Conservation (phyloP, 1,139 yeast species). For the Hansenula lynferdii region DNA sequence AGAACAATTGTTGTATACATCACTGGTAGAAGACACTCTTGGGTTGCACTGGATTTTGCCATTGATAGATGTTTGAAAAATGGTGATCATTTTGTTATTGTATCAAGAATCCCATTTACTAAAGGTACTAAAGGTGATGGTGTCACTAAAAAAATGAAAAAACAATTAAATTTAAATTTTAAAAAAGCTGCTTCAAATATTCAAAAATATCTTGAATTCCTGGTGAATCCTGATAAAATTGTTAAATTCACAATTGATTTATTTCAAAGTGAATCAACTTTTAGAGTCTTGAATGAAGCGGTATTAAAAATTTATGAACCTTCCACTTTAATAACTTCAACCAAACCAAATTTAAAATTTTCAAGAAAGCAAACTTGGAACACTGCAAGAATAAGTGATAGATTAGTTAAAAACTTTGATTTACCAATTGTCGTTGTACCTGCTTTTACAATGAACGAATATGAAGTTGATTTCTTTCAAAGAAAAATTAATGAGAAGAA, state of each 20-base stretch:
- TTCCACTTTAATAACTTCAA: slow-evolving; percentile 54
- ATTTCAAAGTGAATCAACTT: slow-evolving; percentile 8
- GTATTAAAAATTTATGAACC: slow-evolving; percentile 63
- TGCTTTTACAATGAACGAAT: slow-evolving; percentile 52
- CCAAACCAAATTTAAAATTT: slow-evolving; percentile 45
- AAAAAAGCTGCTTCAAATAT: slow-evolving; percentile 31
- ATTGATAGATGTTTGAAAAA: slow-evolving; percentile 45
- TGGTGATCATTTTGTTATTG: slow-evolving; percentile 60
- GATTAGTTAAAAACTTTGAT: slow-evolving; percentile 57
- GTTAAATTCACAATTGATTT: slow-evolving; percentile 58
- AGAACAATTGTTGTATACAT: slow-evolving; percentile 60
- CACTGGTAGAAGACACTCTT: slow-evolving; percentile 68
- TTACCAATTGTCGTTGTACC: slow-evolving; percentile 71
- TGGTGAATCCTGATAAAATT: slow-evolving; percentile 40
- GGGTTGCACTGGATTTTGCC: slow-evolving; percentile 77
- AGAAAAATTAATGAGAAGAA: slow-evolving; percentile 2
- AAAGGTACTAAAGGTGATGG: slow-evolving; percentile 1
- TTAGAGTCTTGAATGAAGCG: slow-evolving; percentile 48
- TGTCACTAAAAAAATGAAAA: slow-evolving; percentile 1
- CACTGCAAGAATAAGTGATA: slow-evolving; percentile 56
- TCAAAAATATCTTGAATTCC: slow-evolving; percentile 41
- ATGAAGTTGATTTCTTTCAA: slow-evolving; percentile 36
- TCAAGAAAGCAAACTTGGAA: slow-evolving; percentile 59
- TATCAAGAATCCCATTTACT: slow-evolving; percentile 36
- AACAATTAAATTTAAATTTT: too few species aligned